Evolutionary conservation across 164 flowering plant species (phyloP).

Genomic region (Annona squamosa): DNA sequence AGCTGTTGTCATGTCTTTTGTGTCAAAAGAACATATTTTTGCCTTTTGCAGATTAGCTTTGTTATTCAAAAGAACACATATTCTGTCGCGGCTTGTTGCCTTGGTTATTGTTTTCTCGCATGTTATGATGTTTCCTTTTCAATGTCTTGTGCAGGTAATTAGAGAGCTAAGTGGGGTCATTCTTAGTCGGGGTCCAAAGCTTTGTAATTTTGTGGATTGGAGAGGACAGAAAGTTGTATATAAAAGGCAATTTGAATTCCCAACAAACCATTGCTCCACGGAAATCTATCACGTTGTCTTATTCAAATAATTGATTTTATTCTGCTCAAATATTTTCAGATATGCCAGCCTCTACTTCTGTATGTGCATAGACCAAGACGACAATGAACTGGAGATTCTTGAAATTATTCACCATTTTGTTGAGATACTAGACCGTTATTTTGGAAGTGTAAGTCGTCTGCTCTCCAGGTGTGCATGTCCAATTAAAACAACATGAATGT

Average conservation of each 20-base stretch:
- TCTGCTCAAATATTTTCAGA: constrained; percentile 25
- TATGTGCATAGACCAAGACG: constrained; percentile 84
- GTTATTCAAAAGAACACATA: constrained; percentile 22
- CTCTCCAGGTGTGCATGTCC: not conserved
- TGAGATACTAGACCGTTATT: constrained; percentile 88
- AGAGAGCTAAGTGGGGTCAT: constrained; percentile 89
- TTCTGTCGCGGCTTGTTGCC: not conserved
- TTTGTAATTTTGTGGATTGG: constrained; percentile 94
- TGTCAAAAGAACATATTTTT: not conserved
- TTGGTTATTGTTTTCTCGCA: not conserved
- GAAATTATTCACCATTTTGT: constrained; percentile 88
- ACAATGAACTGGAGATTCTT: constrained; percentile 80
- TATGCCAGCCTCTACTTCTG: constrained; percentile 92
- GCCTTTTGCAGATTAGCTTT: constrained; percentile 25
- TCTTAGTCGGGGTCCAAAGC: constrained; percentile 81
- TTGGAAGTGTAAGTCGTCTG: constrained; percentile 67
- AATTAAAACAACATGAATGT: not conserved
- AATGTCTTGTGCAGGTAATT: constrained; percentile 44
- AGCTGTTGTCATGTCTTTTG: constrained; percentile 1
- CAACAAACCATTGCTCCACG: not conserved
- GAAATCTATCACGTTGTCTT: not conserved
- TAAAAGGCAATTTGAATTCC: constrained; percentile 47
- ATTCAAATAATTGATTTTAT: not conserved
- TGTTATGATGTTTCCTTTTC: not conserved
- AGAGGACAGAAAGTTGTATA: constrained; percentile 87